Evolutionary conservation across 768 basidiomycete species (phyloP).

Genomic region (Leccinum fibrillosum): DNA sequence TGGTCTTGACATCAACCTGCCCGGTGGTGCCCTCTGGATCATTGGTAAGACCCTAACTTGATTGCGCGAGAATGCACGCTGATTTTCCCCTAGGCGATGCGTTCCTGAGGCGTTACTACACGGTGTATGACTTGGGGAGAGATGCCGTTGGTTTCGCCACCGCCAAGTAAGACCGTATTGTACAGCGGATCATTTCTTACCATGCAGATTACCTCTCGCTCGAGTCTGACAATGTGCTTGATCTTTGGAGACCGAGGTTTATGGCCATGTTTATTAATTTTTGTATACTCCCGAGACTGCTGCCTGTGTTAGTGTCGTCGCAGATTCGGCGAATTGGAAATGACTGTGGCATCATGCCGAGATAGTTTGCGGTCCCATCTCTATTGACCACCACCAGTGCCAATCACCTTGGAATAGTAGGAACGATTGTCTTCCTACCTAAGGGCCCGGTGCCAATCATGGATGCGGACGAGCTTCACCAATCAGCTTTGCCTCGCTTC

Average conservation of each 20-base stretch:
- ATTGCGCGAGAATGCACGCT: constrained; percentile 1
- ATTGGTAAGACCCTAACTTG: constrained; percentile 53
- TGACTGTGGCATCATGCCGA: not conserved
- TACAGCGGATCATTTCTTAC: not conserved
- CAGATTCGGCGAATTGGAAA: not conserved
- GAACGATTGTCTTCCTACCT: not conserved
- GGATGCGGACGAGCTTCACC: constrained; percentile 9
- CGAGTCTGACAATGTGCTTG: constrained; percentile 8
- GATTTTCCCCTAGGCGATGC: constrained; percentile 57
- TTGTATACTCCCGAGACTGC: not conserved
- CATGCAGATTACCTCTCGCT: not conserved
- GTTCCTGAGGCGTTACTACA: constrained; percentile 89
- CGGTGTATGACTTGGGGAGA: constrained; percentile 80
- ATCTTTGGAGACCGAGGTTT: constrained; percentile 5
- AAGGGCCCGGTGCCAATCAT: constrained; percentile 2
- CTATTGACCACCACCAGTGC: not conserved
- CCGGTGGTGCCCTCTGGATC: constrained; percentile 83
- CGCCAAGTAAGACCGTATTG: constrained; percentile 28
- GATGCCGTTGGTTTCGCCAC: constrained; percentile 83
- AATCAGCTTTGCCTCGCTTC: not conserved
- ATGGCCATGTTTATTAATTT: not conserved
- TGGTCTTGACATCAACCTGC: constrained; percentile 84
- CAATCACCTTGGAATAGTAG: too few species aligned
- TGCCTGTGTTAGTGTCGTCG: not conserved
- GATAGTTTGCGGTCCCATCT: too few species aligned